Evolutionary conservation across 106 monocot species (phyloP).

Genomic region (Amphibolis antarctica): DNA sequence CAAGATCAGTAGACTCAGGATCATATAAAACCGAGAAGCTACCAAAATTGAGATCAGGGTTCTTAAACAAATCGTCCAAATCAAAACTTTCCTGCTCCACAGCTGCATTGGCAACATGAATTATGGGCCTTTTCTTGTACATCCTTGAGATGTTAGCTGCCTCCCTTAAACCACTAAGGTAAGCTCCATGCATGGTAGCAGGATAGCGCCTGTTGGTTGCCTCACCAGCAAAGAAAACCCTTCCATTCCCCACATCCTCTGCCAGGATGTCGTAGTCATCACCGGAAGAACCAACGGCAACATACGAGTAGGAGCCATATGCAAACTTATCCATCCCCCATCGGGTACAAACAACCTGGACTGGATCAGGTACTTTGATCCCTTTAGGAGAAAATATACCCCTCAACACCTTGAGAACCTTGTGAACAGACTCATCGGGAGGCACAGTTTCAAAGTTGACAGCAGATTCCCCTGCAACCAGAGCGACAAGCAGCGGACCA

Average conservation of each 20-base stretch:
- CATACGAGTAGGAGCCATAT: conserved; percentile 86
- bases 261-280: conserved; percentile 96
- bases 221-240: conserved; percentile 96
- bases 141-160: conserved; percentile 72
- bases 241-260: conserved; percentile 61
- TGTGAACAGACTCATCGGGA: conserved; percentile 44
- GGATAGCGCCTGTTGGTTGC: conserved; percentile 88
- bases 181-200: conserved; percentile 94
- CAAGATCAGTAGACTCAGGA: conserved; percentile 26
- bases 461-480: conserved; percentile 90
- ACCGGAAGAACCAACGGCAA: conserved; percentile 84
- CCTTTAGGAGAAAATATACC: conserved; percentile 78
- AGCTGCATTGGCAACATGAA: conserved; percentile 3
- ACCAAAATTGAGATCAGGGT: conserved; percentile 51
- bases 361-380: conserved; percentile 70
- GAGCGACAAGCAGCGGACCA: conserved; percentile 78
- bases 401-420: conserved; percentile 44
- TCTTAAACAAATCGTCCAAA: conserved; percentile 47
- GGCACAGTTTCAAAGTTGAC: conserved; percentile 59
- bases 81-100: conserved; percentile 22
- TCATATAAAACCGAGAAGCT: conserved; percentile 59
- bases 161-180: conserved; percentile 89
- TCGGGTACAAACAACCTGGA: conserved; percentile 80
- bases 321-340: conserved; percentile 87
- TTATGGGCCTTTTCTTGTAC: conserved; percentile 27